phyloP scores from a whole-genome alignment of 345 rosid species.

The Toxicodendron radicans region DNA sequence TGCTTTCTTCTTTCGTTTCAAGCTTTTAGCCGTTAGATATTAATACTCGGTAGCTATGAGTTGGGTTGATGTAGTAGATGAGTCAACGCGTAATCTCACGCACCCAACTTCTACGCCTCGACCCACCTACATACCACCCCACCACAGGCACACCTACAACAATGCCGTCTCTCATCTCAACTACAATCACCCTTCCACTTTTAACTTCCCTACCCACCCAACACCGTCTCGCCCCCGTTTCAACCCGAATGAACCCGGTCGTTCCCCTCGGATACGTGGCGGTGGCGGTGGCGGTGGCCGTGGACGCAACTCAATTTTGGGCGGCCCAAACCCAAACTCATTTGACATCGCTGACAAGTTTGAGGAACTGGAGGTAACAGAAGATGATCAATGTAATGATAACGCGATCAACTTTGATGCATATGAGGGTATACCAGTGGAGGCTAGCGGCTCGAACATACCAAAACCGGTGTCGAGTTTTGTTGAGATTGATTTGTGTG shows the following conservation, averaged over 20 bases:
- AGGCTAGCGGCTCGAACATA: slow-evolving; percentile 33
- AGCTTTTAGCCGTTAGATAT: background rate
- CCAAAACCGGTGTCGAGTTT: slow-evolving; percentile 35
- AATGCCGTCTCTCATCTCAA: background rate
- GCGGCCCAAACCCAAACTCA: background rate
- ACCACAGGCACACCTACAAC: slow-evolving; percentile 18
- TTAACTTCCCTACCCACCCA: slow-evolving; percentile 8
- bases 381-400: background rate
- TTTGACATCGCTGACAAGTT: slow-evolving; percentile 21
- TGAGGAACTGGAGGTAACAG: slow-evolving; percentile 28
- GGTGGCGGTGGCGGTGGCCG: no score
- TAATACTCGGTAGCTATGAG: slow-evolving; percentile 12
- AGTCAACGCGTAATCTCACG: slow-evolving; percentile 22
- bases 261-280: slow-evolving; percentile 1
- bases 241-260: slow-evolving; percentile 9
- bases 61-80: slow-evolving; percentile 6
- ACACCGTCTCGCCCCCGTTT: slow-evolving; percentile 13
- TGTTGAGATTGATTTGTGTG: slow-evolving; percentile 38
- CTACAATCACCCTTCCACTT: background rate
- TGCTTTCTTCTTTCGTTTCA: background rate
- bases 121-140: slow-evolving; percentile 35
- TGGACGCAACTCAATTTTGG: slow-evolving; percentile 9
- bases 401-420: slow-evolving; percentile 41
- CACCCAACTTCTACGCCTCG: slow-evolving; percentile 23
- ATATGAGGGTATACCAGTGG: slow-evolving; percentile 45